Conservation (phyloP, 257 asterid species). For the Ehretia macrophylla region DNA sequence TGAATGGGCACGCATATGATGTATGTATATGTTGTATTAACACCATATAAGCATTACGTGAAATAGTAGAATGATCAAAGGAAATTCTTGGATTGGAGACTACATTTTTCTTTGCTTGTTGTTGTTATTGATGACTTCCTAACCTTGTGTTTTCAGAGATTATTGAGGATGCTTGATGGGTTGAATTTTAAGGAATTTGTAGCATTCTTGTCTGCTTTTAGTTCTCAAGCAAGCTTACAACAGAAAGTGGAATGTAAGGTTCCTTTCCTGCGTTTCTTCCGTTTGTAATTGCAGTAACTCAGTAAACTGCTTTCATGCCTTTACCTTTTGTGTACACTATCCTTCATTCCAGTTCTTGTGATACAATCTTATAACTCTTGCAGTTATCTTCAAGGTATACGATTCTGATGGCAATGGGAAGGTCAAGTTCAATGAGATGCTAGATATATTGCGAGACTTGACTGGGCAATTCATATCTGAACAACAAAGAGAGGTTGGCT, state of each 20-base stretch:
- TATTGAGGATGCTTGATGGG: constrained; percentile 91
- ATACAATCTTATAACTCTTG: background rate
- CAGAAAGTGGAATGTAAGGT: constrained; percentile 75
- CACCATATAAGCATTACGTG: no score
- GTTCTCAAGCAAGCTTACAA: constrained; percentile 59
- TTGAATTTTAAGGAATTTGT: constrained; percentile 91
- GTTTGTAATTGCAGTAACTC: no score
- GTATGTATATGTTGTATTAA: no score
- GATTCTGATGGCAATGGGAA: constrained; percentile 76
- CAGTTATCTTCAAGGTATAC: constrained; percentile 81
- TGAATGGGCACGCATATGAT: no score
- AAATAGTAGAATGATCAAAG: no score
- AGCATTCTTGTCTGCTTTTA: constrained; percentile 83
- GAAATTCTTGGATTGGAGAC: no score
- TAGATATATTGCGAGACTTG: constrained; percentile 75
- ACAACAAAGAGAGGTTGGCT: constrained; percentile 70
- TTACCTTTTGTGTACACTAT: background rate
- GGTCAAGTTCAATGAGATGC: constrained; percentile 59
- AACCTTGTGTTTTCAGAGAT: constrained; percentile 43
- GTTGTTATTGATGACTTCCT: background rate
- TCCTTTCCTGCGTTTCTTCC: background rate
- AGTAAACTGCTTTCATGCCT: background rate
- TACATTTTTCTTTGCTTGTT: background rate
- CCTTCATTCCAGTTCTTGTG: background rate
- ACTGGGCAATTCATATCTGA: constrained; percentile 75